phyloP scores from a whole-genome alignment of 139 green algal species.

The Tetradesmus lagerheimii region DNA sequence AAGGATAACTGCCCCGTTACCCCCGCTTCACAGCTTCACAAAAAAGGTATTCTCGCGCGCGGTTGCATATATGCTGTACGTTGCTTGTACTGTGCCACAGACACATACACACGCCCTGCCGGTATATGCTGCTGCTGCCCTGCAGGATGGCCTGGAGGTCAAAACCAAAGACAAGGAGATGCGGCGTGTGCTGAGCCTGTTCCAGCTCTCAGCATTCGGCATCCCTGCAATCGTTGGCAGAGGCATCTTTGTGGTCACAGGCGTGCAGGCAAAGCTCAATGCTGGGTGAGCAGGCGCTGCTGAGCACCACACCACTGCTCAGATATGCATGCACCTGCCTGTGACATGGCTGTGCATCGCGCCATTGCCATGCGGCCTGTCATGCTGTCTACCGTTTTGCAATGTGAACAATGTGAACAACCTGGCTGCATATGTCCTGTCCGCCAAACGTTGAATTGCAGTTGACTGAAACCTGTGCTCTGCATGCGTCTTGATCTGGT shows the following conservation, averaged over 20 bases:
- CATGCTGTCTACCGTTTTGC: no score
- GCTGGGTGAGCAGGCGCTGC: not conserved
- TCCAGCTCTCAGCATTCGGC: conserved; percentile 10
- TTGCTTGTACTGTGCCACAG: no score
- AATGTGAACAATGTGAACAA: no score
- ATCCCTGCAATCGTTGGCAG: not conserved
- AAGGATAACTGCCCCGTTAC: no score
- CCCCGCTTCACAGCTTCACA: no score
- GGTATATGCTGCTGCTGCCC: not conserved
- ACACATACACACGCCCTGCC: no score
- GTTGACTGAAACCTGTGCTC: no score
- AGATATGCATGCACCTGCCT: not conserved
- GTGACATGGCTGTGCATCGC: no score
- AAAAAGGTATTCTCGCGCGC: no score
- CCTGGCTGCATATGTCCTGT: no score
- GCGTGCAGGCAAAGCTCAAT: not conserved
- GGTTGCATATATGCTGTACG: not conserved
- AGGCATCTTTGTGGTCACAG: conserved; percentile 23
- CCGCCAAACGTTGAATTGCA: no score
- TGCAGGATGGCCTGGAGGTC: conserved; percentile 23
- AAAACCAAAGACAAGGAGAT: conserved; percentile 5
- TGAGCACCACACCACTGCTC: not conserved
- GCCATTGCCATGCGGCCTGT: no score
- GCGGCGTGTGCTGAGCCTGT: not conserved
- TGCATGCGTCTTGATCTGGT: not conserved